phyloP scores from a whole-genome alignment of 352 stramenopile genomes.

The Pythium biforme region DNA sequence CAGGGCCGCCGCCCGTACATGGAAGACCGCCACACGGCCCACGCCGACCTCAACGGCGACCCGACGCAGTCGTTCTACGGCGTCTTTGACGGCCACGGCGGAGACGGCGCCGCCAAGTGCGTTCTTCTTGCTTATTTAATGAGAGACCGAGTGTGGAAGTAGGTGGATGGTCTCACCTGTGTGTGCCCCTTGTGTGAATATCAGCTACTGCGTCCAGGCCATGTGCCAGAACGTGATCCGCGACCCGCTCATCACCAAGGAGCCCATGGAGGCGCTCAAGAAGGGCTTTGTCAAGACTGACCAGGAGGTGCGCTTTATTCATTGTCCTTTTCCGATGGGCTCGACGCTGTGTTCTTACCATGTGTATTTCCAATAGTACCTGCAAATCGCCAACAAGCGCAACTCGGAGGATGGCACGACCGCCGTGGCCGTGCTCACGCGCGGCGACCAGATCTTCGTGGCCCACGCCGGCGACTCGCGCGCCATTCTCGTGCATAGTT shows the following conservation, averaged over 20 bases:
- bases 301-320: constrained; percentile 45
- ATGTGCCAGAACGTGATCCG: constrained; percentile 85
- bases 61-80: constrained; percentile 88
- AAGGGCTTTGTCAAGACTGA: constrained; percentile 81
- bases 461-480: constrained; percentile 90
- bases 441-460: constrained; percentile 78
- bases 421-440: constrained; percentile 79
- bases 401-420: constrained; percentile 90
- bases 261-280: constrained; percentile 68
- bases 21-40: constrained; percentile 86
- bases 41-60: constrained; percentile 79
- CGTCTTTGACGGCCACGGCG: constrained; percentile 93
- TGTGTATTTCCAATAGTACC: constrained; percentile 57
- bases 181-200: neutral
- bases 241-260: constrained; percentile 60
- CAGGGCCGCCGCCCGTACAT: constrained; percentile 86
- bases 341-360: neutral
- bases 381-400: constrained; percentile 78
- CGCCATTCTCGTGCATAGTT: constrained; percentile 83
- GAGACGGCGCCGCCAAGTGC: constrained; percentile 87
- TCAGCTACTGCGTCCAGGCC: constrained; percentile 79
- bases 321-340: neutral
- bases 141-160: too few species aligned
- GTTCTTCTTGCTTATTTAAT: constrained; percentile 14
- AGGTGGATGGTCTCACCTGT: too few species aligned